Base-by-base conservation (phyloP, 768 basidiomycete species). In the Clitopilus passeckerianus region DNA sequence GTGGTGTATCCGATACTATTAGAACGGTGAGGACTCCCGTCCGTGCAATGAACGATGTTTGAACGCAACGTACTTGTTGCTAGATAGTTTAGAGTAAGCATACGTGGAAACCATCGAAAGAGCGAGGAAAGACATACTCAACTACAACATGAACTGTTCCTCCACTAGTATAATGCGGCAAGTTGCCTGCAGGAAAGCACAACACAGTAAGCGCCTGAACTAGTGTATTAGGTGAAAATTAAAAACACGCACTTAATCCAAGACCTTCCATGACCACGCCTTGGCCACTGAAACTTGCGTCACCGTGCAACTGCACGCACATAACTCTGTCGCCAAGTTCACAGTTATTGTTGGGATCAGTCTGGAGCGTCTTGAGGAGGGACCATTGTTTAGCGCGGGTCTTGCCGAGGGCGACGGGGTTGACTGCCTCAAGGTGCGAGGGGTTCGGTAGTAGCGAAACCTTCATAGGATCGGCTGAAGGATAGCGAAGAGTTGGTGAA, bases 61-160 rank as follows among this genome's bases (percentile, higher is more conserved):
- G 8, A 55, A 7, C 2, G 34, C 20, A 56, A 63, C 76, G 53
- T 61, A 86, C 85, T 86, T 86, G 70, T 88, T 87, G 61, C 86
- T 86, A 63, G 22, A 60, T 53, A 44, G 41, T n/a, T 34, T 34
- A 14, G 35, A 56, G 34, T 64, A 0, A 61, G 57, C 30, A 24
- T 20, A 23, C 53, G 20, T 12, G 0, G 14, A 55, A 46, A 18
- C 4, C 15, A 0, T 6, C 43, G 22, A 23, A 5, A 18, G 20
- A 5, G 33, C 24, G 30, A 24, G 27, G 34, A 54, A 34, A n/a
- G n/a, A 78, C 89, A 66, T 70, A 93, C 91, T 95, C 93, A 22
- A 95, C 93, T 9, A 97, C 93, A 53, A 97, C 73, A 72, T 95
- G 93, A 2, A 95, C 83, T 53, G 89, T 93, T 34, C 95, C 95